Conservation (phyloP, 179 eudicot genomes). For the Silene coronaria region DNA sequence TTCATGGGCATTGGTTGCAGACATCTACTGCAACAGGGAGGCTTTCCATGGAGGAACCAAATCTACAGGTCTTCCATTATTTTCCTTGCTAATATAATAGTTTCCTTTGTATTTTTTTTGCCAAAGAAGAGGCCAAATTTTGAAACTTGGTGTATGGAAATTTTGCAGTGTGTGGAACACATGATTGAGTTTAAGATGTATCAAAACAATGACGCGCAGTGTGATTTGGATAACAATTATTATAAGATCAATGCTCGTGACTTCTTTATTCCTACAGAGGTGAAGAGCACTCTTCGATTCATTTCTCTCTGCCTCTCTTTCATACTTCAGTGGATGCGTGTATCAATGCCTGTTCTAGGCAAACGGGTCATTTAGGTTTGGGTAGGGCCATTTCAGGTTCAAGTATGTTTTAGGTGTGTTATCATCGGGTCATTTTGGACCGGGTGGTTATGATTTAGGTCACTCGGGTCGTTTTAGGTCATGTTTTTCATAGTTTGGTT, state of each 20-base stretch:
- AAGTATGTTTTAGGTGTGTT: too few species aligned
- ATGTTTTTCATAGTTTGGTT: too few species aligned
- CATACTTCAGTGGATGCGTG: neutral
- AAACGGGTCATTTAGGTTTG: too few species aligned
- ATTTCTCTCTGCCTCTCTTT: neutral
- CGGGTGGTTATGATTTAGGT: too few species aligned
- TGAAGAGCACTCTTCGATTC: conserved; percentile 24
- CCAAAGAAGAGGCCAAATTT: conserved; percentile 5
- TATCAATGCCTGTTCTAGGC: too few species aligned
- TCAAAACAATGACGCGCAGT: conserved; percentile 31
- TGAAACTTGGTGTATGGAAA: conserved; percentile 6
- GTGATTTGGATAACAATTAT: conserved; percentile 31
- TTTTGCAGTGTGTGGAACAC: conserved; percentile 86
- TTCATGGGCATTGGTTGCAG: conserved; percentile 98
- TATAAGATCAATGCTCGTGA: conserved; percentile 72
- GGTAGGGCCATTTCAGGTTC: too few species aligned
- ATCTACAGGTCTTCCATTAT: conserved; percentile 63
- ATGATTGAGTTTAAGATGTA: conserved; percentile 62
- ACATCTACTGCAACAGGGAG: conserved; percentile 97
- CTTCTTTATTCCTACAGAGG: conserved; percentile 80
- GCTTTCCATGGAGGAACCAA: conserved; percentile 96
- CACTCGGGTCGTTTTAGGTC: too few species aligned
- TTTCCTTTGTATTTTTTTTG: neutral
- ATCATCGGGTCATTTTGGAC: too few species aligned
- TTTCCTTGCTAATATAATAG: neutral